phyloP scores from a whole-genome alignment of 306 rosid genomes.

The Quillaja saponaria region DNA sequence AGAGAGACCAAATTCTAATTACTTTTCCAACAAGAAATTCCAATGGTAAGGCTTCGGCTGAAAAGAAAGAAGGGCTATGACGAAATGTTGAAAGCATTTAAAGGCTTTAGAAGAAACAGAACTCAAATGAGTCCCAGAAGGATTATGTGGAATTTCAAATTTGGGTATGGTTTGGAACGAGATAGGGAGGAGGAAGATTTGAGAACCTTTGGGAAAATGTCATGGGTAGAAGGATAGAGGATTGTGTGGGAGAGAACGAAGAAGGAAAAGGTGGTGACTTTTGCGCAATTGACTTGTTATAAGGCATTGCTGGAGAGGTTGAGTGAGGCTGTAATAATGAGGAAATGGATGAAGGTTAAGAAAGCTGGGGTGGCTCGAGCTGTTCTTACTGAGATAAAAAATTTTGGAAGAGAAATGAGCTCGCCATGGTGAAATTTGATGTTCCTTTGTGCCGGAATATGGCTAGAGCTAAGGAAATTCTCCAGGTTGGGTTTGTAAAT shows the following conservation, averaged over 20 bases:
- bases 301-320: constrained; percentile 59
- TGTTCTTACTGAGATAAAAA: constrained; percentile 60
- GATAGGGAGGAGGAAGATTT: constrained; percentile 29
- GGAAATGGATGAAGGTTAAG: constrained; percentile 81
- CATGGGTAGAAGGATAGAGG: constrained; percentile 76
- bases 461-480: constrained; percentile 85
- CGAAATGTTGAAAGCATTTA: constrained; percentile 54
- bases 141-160: constrained; percentile 36
- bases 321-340: constrained; percentile 67
- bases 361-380: constrained; percentile 78
- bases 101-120: constrained; percentile 37
- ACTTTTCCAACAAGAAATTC: too few species aligned
- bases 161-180: constrained; percentile 44
- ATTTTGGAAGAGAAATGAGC: constrained; percentile 69
- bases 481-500: constrained; percentile 58
- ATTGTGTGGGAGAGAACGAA: constrained; percentile 42
- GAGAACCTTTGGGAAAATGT: constrained; percentile 48
- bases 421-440: constrained; percentile 75
- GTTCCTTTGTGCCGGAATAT: constrained; percentile 76
- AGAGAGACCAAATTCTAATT: too few species aligned
- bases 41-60: constrained; percentile 32
- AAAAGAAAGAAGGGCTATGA: constrained; percentile 44
- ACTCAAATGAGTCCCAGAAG: constrained; percentile 31
- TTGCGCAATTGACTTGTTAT: constrained; percentile 65
- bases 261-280: constrained; percentile 45